Conservation (phyloP, 1,284 basidiomycete species). For the Agroathelia rolfsii region DNA sequence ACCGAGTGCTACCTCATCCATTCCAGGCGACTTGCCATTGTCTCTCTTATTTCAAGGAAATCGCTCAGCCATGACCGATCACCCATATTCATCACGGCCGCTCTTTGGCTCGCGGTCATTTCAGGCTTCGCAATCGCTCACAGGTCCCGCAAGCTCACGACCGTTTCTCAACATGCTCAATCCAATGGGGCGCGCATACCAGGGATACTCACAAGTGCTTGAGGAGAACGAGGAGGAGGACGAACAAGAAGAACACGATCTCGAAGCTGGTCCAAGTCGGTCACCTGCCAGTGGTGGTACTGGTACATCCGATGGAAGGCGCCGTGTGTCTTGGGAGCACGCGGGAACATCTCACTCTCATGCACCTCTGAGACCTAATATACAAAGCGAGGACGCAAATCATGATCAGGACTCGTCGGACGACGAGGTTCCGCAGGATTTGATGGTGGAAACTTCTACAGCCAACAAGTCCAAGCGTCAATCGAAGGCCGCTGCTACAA, state of each 20-base stretch:
- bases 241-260: constrained; percentile 34
- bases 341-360: constrained; percentile 45
- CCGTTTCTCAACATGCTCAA: constrained; percentile 77
- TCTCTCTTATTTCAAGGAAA: too few species aligned
- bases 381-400: constrained; percentile 45
- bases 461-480: too few species aligned
- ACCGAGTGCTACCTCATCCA: too few species aligned
- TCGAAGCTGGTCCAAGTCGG: constrained; percentile 51
- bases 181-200: constrained; percentile 61
- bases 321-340: constrained; percentile 48
- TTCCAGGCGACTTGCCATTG: too few species aligned
- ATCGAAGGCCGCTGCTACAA: too few species aligned
- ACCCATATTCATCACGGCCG: too few species aligned
- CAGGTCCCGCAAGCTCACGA: constrained; percentile 43
- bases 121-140: constrained; percentile 35
- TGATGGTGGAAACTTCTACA: constrained; percentile 72
- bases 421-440: constrained; percentile 73
- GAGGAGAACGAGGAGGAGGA: constrained; percentile 54
- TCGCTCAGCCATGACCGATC: too few species aligned
- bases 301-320: constrained; percentile 38
- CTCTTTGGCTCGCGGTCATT: too few species aligned
- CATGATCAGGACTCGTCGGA: constrained; percentile 57
- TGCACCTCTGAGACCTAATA: constrained; percentile 54
- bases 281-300: constrained; percentile 23
- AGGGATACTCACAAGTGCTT: constrained; percentile 59